phyloP scores from a whole-genome alignment of 2,329 filamentous ascomycete species.

The Fusarium haematococcum region DNA sequence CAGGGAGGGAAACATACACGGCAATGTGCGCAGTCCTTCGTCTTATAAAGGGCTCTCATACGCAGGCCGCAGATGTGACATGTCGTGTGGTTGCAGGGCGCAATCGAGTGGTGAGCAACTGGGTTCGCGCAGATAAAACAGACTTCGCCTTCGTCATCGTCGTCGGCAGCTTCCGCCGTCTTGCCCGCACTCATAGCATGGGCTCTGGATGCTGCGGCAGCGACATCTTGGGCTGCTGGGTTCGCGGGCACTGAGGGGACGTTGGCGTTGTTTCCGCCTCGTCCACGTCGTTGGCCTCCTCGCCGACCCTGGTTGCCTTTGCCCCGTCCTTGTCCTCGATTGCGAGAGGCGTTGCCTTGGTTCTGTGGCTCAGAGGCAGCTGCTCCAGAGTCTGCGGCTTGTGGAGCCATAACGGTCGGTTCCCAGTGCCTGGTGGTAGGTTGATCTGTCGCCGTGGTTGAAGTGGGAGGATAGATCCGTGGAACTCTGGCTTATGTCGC shows the following conservation, averaged over 20 bases:
- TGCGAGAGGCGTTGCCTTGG: conserved; percentile 45
- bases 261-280: conserved; percentile 42
- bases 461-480: conserved; percentile 2
- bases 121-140: conserved; percentile 98
- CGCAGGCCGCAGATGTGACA: conserved; percentile 96
- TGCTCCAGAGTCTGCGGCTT: conserved; percentile 27
- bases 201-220: conserved; percentile 51
- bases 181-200: conserved; percentile 47
- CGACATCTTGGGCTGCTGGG: conserved; percentile 48
- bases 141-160: conserved; percentile 78
- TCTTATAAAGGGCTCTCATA: conserved; percentile 94
- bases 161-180: conserved; percentile 47
- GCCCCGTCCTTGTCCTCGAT: conserved; percentile 58
- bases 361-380: conserved; percentile 33
- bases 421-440: not conserved
- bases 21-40: conserved; percentile 96
- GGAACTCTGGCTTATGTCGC: conserved; percentile 19
- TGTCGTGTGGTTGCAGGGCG: conserved; percentile 95
- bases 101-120: conserved; percentile 86
- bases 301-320: conserved; percentile 52
- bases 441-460: conserved; percentile 10
- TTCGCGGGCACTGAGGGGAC: conserved; percentile 36
- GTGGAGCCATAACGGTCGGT: conserved; percentile 32
- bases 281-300: conserved; percentile 50
- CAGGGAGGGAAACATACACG: conserved; percentile 67